phyloP scores from a whole-genome alignment of 495 filamentous ascomycete species.

The Penicillium canescens region DNA sequence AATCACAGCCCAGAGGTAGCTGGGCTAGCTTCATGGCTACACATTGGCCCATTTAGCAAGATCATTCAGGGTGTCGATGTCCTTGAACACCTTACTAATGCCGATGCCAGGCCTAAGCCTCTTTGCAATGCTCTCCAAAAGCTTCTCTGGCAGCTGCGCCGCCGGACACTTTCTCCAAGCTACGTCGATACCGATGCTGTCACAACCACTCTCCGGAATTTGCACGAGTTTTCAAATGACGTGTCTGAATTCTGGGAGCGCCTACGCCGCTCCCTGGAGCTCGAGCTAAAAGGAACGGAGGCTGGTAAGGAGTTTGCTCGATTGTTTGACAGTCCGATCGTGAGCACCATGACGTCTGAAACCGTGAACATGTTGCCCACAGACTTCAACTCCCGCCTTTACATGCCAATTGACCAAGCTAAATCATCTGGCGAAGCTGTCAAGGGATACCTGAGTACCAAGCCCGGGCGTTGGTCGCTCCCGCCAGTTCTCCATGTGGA shows the following conservation, averaged over 20 bases:
- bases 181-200: conserved; percentile 47
- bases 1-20: conserved; percentile 53
- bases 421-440: conserved; percentile 36
- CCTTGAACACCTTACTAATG: conserved; percentile 49
- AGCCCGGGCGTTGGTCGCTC: conserved; percentile 41
- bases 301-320: conserved; percentile 38
- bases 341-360: background rate
- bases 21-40: conserved; percentile 57
- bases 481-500: conserved; percentile 59
- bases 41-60: conserved; percentile 58
- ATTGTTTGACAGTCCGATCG: conserved; percentile 46
- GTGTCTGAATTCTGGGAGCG: conserved; percentile 57
- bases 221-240: conserved; percentile 46
- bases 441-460: conserved; percentile 29
- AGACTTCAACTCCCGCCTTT: conserved; percentile 43
- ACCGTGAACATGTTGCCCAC: conserved; percentile 35
- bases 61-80: conserved; percentile 53
- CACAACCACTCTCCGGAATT: conserved; percentile 42
- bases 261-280: conserved; percentile 50
- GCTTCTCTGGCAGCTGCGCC: conserved; percentile 44
- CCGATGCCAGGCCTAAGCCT: conserved; percentile 52
- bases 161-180: conserved; percentile 34
- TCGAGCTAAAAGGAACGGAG: conserved; percentile 50
- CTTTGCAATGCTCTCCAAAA: conserved; percentile 49
- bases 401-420: conserved; percentile 35